Base-by-base conservation (phyloP, 2,329 filamentous ascomycete genomes). In the Colletotrichum costaricense region DNA sequence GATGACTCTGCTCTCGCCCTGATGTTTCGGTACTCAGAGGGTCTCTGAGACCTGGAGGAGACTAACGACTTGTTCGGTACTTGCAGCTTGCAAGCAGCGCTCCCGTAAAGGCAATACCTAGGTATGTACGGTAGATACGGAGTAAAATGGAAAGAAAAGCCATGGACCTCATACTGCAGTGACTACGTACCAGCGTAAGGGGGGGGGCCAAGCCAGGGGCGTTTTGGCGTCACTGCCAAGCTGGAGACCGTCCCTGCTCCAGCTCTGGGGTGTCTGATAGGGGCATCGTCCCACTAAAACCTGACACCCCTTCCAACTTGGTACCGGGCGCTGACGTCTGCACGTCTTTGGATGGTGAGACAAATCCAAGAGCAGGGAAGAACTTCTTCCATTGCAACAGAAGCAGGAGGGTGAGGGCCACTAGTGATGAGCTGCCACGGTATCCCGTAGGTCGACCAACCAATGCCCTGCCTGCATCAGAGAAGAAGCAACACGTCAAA, bases 151-250 rank as follows among this genome's bases (percentile, higher is more conserved):
- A 35, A 35, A 38, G 49, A 63, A 63, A 63, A 56, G 14, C 8
- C 63, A 14, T 49, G 16, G 38, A 42, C 38, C 38, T 42, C 38
- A 42, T 42, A 19, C 38, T 35, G 33, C 11, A 35, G 11, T 35
- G 33, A 35, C 33, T 42, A 16, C 38, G 38, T 19, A 28, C 16
- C 22, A 42, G 19, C 19, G 28, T 28, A 24, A 24, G n/a, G 22
- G 42, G 22, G 42, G 42, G 38, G 58, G 66, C 60, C 70, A 70
- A 70, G 67, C 56, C 67, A 62, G 42, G 70, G 54, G 70, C 67
- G 54, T 63, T 69, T 72, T 69, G 59, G 54, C 30, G 66, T 54
- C 52, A 55, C 42, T 54, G 67, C 70, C 70, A 73, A 73, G 70
- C 70, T 73, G 55, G 67, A 65, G 67, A 52, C 42, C 60, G 70